Conservation (phyloP, 1,139 yeast genomes). For the Yarrowia galli region DNA sequence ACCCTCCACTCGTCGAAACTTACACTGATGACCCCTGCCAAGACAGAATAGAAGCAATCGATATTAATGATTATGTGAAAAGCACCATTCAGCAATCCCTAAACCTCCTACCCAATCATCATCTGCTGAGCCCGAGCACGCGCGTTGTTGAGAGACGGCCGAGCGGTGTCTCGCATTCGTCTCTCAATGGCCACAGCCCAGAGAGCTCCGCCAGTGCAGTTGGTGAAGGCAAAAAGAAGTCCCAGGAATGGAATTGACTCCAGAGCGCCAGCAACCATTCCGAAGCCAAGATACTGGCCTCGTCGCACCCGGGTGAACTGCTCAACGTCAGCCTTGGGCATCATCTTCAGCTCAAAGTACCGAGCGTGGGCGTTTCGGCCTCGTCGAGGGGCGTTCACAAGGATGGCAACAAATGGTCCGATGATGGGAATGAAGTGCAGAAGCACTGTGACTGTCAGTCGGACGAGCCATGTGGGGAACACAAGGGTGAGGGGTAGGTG, state of each 20-base stretch:
- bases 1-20: too few species aligned
- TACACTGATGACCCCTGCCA: too few species aligned
- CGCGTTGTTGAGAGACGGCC: constrained; percentile 10
- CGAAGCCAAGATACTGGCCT: constrained; percentile 58
- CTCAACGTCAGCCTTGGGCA: constrained; percentile 54
- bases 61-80: neutral
- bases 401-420: constrained; percentile 65
- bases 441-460: constrained; percentile 50
- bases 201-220: constrained; percentile 73
- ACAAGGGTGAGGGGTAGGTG: constrained; percentile 48
- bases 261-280: constrained; percentile 63
- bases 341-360: constrained; percentile 67
- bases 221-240: constrained; percentile 68
- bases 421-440: constrained; percentile 64
- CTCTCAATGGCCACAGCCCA: constrained; percentile 60
- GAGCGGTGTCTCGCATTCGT: constrained; percentile 20
- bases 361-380: constrained; percentile 65
- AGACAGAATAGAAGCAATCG: too few species aligned
- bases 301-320: constrained; percentile 48
- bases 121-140: constrained; percentile 23
- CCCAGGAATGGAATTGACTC: constrained; percentile 70
- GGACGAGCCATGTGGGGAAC: constrained; percentile 51
- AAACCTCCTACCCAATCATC: constrained; percentile 9
- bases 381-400: constrained; percentile 65
- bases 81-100: constrained; percentile 11